Base-by-base conservation (phyloP, 352 stramenopile genomes). In the Chrysophaeum taylorii region DNA sequence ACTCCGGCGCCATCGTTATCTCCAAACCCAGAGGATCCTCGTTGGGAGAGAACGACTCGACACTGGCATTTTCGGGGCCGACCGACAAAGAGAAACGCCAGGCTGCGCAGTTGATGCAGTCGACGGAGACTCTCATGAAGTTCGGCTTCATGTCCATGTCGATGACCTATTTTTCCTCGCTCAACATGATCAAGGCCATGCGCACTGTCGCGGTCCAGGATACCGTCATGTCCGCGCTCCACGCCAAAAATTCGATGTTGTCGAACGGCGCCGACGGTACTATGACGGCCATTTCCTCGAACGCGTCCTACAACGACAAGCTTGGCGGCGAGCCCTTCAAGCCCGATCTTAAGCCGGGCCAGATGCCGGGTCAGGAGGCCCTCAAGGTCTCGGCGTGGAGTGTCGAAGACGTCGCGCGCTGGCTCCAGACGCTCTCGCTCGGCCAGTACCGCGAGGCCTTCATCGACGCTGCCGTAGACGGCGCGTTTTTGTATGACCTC, bases 91-190 rank as follows among this genome's bases (percentile, higher is more conserved):
- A 88, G 68, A 84, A 85, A 37, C 80, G 93, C 67, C 88, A 97
- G 77, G 88, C 89, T 36, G 82, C 94, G 48, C 87, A 97, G 70
- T 83, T 97, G 33, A 97, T 97, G 86, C 87, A 96, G 75, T 95
- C 87, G 27, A 97, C 92, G 21, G 92, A 97, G 83, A 95, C 89
- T 25, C 91, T 97, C 82, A 97, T 97, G 92, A 97, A 97, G 80
- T 97, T 97, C 74, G 92, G 92, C 37, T 97, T 97, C 79, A 97
- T 97, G 90, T 94, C 84, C 74, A 97, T 97, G 91, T 94, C 84
- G 54, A 94, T 97, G 85, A 96, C 92, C 14, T 97, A 97, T 80
- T 97, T 97, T 70, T 95, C 87, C 74, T 94, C 86, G 64, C 89
- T 97, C 75, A 97, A 96, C 82, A 97, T 97, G 90, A 91, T 97